Base-by-base conservation (phyloP, 176 grass and related monocot species). In the Ensete glaucum region DNA sequence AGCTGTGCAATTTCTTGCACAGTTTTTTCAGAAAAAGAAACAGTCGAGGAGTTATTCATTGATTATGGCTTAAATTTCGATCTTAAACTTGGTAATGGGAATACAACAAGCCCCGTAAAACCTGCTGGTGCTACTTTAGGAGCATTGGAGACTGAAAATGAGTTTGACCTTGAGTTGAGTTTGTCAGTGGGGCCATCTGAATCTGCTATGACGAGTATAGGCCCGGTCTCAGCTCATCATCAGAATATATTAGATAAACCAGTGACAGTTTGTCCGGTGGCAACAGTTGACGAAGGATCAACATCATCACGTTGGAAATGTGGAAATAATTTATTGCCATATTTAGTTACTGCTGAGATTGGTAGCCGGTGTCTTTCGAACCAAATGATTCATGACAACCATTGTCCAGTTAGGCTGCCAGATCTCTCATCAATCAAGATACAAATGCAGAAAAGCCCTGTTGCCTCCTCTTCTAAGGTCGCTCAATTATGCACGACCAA, bases 151-250 rank as follows among this genome's bases (percentile, higher is more conserved):
- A 84, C 69, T 52, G 71, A 79, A 14, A 22, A 64, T 83, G 77
- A 72, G 22, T 49, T 92, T 59, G 85, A 92, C 82, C 87, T 96
- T 75, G 82, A 90, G 27, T 73, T 96, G 70, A 83, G 87, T 82
- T 77, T 96, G 54, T 78, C 80, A 58, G 74, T 85, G 11, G 86
- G 86, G 43, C 86, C 85, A 60, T 90, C 85, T 68, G 85, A 87
- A 71, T 92, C 93, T 81, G 74, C 4, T 78, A 74, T 96, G 34
- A 96, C 90, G 19, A 67, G 83, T 26, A 73, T 65, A 65, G 72
- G 34, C 77, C 34, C 75, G 51, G 78, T 19, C n/a, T n/a, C 66
- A 64, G 50, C 71, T 49, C 50, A 43, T 75, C 73, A 63, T 62
- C 76, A 77, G 50, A 77, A 81, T 67, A 75, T 71, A 20, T 85